Conservation (phyloP, 768 basidiomycete species). For the Lentinula raphanica region DNA sequence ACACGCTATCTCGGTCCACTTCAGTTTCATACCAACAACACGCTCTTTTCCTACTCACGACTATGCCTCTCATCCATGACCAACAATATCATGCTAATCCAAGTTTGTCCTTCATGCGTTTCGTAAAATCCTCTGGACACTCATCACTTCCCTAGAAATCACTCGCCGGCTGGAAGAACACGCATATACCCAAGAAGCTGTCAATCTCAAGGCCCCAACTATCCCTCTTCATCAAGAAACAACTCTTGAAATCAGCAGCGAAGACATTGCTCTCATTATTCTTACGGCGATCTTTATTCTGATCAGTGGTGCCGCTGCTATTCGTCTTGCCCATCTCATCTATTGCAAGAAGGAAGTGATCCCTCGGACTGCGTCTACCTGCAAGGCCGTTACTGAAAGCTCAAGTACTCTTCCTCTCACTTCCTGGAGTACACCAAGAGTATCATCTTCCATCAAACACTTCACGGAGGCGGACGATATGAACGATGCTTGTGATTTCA, state of each 20-base stretch:
- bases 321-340: neutral
- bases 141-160: neutral
- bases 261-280: neutral
- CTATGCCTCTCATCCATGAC: slow-evolving; percentile 2
- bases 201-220: neutral
- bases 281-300: slow-evolving; percentile 4
- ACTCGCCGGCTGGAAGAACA: neutral
- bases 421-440: neutral
- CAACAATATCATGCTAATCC: neutral
- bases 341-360: neutral
- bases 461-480: neutral
- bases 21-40: neutral
- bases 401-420: slow-evolving; percentile 2
- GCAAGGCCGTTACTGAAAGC: neutral
- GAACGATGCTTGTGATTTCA: neutral
- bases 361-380: neutral
- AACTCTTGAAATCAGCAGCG: neutral
- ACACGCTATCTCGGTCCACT: neutral
- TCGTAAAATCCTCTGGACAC: neutral
- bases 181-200: neutral
- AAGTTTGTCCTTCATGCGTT: neutral
- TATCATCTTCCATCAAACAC: neutral
- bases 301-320: neutral
- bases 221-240: neutral
- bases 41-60: neutral